Percentiles rank a stretch among this genome's conserved stretches.
These are phyloP conservation scores for Ulota crispa DNA, from an alignment of 225 moss, liverwort and hornwort species.

Conservation along the genomic window DNA sequence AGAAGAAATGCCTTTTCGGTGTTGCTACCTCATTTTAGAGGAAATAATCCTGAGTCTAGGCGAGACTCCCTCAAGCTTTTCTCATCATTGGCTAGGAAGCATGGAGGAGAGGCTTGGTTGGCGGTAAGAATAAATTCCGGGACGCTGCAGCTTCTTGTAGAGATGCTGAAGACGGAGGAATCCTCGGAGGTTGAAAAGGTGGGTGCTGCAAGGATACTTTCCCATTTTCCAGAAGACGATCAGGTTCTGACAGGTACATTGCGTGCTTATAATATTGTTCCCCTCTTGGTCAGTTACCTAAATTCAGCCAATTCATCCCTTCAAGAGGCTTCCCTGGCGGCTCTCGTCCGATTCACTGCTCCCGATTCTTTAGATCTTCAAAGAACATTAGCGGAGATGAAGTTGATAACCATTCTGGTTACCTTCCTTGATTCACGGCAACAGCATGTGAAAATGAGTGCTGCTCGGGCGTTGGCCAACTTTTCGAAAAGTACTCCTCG, in stretches of 20 bases:
- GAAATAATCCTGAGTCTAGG: constrained; percentile 45
- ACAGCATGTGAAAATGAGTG: constrained; percentile 45
- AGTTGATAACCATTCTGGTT: constrained; percentile 58
- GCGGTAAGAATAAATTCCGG: constrained; percentile 38
- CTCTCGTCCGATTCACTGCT: constrained; percentile 66
- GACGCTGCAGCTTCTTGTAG: constrained; percentile 49
- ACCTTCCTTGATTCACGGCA: constrained; percentile 55
- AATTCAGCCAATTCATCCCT: constrained; percentile 34
- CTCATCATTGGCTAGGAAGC: constrained; percentile 55
- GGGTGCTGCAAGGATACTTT: constrained; percentile 62
- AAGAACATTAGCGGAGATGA: constrained; percentile 47
- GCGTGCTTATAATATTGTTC: constrained; percentile 41
- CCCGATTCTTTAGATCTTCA: constrained; percentile 53
- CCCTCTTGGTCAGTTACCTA: constrained; percentile 50
- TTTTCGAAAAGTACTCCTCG: constrained; percentile 57
- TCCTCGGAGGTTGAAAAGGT: constrained; percentile 44
- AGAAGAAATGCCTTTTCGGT: constrained; percentile 54
- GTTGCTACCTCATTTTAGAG: constrained; percentile 44
- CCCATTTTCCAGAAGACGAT: constrained; percentile 65
- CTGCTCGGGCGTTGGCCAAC: constrained; percentile 63
- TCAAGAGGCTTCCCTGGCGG: constrained; percentile 67
- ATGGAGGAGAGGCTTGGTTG: constrained; percentile 53
- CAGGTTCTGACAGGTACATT: constrained; percentile 41
- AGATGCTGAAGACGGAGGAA: constrained; percentile 40
- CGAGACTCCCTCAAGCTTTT: constrained; percentile 65